A percentile compares a stretch with the other conserved stretches of the same genome.
Evolutionary conservation across 805 yeast species (phyloP).

Genomic region (Blastobotrys terrestris): DNA sequence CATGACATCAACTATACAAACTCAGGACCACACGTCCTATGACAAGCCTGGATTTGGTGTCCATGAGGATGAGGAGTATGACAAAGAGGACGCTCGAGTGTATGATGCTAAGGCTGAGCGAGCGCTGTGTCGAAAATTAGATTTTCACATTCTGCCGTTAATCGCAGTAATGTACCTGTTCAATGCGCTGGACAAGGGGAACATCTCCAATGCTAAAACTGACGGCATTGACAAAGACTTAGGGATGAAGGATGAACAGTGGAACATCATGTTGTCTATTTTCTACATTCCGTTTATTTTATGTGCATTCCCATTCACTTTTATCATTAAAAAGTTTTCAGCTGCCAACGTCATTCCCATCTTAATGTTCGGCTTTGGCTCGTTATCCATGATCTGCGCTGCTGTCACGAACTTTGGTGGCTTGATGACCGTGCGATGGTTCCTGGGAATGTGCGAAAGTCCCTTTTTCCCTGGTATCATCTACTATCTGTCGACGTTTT

Average conservation of each 20-base stretch:
- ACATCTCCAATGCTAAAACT: slow-evolving; percentile 45
- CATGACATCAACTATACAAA: background rate
- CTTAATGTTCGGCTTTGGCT: slow-evolving; percentile 42
- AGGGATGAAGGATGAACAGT: slow-evolving; percentile 37
- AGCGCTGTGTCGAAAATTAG: slow-evolving; percentile 35
- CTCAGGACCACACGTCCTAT: background rate
- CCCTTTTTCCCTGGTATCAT: slow-evolving; percentile 46
- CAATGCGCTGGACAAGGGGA: slow-evolving; percentile 45
- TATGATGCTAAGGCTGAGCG: slow-evolving; percentile 22
- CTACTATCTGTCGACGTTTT: slow-evolving; percentile 42
- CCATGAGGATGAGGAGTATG: background rate
- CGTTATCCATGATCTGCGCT: slow-evolving; percentile 35
- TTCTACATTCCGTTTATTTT: slow-evolving; percentile 42
- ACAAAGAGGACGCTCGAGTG: slow-evolving; percentile 11
- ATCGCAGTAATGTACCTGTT: slow-evolving; percentile 43
- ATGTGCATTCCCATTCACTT: slow-evolving; percentile 38
- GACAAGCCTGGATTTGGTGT: background rate
- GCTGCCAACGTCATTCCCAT: slow-evolving; percentile 42
- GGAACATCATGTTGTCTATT: slow-evolving; percentile 42
- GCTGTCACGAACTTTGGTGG: slow-evolving; percentile 40
- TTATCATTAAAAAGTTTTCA: slow-evolving; percentile 36
- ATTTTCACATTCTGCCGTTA: slow-evolving; percentile 39
- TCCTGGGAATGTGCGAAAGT: slow-evolving; percentile 48
- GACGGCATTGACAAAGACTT: slow-evolving; percentile 40
- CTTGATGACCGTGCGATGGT: slow-evolving; percentile 41